phyloP scores from a whole-genome alignment of 495 filamentous ascomycete genomes.

The Xylaria cubensis region DNA sequence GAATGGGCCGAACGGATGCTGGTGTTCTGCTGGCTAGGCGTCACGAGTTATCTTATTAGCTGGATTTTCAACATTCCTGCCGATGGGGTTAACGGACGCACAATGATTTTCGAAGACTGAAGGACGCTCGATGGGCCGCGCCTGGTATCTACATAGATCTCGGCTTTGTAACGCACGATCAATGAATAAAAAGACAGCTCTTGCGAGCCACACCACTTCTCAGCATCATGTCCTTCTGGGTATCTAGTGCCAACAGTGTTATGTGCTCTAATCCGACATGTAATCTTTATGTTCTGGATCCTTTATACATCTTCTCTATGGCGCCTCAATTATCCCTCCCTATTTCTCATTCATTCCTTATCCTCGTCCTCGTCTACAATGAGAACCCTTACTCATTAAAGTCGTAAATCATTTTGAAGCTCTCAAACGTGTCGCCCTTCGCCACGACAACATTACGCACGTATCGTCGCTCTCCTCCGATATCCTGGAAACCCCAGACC shows the following conservation, averaged over 20 bases:
- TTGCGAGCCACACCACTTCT: neutral
- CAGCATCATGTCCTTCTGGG: neutral
- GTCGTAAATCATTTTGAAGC: slow-evolving; percentile 78
- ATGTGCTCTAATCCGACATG: neutral
- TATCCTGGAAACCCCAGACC: slow-evolving; percentile 59
- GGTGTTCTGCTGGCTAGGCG: slow-evolving; percentile 9
- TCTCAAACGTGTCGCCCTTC: slow-evolving; percentile 67
- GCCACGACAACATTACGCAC: slow-evolving; percentile 67
- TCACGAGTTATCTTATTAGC: slow-evolving; percentile 6
- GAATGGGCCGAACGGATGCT: neutral
- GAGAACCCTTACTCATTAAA: slow-evolving; percentile 39
- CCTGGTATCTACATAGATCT: neutral
- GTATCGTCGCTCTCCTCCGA: slow-evolving; percentile 68
- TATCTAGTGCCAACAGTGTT: neutral
- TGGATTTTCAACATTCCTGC: slow-evolving; percentile 26
- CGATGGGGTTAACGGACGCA: neutral
- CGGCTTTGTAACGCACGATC: neutral
- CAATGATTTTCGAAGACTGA: neutral
- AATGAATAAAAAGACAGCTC: neutral
- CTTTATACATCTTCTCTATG: neutral
- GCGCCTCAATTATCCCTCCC: neutral
- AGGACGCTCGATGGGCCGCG: neutral
- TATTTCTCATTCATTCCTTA: neutral
- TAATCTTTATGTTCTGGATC: neutral
- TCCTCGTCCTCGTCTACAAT: neutral